Evolutionary conservation across 2,329 filamentous ascomycete species (phyloP).

Genomic region (Colletotrichum lupini): DNA sequence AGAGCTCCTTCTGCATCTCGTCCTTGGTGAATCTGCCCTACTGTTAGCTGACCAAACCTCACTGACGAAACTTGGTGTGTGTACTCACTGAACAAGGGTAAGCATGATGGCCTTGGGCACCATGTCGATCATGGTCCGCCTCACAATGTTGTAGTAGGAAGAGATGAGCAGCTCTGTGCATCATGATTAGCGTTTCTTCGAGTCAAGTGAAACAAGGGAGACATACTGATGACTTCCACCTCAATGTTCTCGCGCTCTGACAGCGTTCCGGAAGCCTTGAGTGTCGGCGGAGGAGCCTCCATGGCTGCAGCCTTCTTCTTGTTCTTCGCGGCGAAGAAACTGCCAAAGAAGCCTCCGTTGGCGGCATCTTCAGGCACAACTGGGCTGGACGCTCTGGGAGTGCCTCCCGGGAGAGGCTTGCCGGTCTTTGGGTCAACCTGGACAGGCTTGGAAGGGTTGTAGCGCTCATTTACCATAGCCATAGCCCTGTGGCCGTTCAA

Average conservation of each 20-base stretch:
- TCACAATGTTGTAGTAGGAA: conserved; percentile 98
- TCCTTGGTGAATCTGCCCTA: conserved; percentile 78
- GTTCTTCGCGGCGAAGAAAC: conserved; percentile 99
- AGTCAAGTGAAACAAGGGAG: neutral
- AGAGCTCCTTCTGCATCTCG: conserved; percentile 96
- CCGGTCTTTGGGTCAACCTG: conserved; percentile 99
- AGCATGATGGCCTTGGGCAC: conserved; percentile 99
- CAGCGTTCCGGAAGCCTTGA: conserved; percentile 93
- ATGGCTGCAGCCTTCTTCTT: conserved; percentile 99
- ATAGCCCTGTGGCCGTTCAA: conserved; percentile 96
- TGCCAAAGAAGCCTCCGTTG: conserved; percentile 92
- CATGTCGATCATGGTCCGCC: conserved; percentile 99
- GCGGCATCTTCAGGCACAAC: conserved; percentile 66
- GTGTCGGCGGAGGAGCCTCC: conserved; percentile 90
- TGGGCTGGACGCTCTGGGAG: conserved; percentile 81
- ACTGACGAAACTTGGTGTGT: neutral
- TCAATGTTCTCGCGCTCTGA: conserved; percentile 95
- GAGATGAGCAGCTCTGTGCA: conserved; percentile 86
- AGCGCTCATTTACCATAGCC: conserved; percentile 96
- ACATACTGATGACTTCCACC: conserved; percentile 97
- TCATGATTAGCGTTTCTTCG: conserved; percentile 27
- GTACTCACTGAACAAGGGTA: conserved; percentile 88
- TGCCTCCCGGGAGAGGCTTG: conserved; percentile 81
- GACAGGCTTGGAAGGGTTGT: conserved; percentile 83
- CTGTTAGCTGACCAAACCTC: neutral